A percentile compares a stretch with the other conserved stretches of the same genome.
phyloP scores from a whole-genome alignment of 208 protist species.

The Leishmania tarentolae region DNA sequence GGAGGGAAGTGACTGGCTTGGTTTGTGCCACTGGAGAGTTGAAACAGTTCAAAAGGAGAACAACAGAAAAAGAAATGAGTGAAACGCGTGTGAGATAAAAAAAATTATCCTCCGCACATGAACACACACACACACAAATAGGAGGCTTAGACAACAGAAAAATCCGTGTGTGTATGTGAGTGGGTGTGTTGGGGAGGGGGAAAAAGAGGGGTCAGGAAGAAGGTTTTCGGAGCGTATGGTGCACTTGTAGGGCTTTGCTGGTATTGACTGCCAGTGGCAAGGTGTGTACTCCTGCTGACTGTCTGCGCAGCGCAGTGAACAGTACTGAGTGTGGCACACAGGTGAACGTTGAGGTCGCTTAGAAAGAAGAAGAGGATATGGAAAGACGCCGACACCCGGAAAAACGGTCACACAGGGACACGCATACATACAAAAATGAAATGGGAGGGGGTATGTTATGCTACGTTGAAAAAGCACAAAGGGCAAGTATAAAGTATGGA shows the following conservation, averaged over 20 bases:
- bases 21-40: background rate
- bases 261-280: background rate
- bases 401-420: background rate
- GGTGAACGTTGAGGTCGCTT: background rate
- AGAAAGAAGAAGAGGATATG: background rate
- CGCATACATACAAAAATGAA: background rate
- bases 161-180: too few species aligned
- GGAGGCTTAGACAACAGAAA: background rate
- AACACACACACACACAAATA: background rate
- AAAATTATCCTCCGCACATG: background rate
- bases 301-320: background rate
- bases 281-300: background rate
- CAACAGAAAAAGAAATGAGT: background rate
- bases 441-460: background rate
- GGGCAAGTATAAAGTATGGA: background rate
- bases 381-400: background rate
- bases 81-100: background rate
- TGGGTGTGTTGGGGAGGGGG: background rate
- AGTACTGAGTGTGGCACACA: background rate
- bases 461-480: background rate
- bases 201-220: background rate
- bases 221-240: background rate
- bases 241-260: background rate
- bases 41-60: background rate
- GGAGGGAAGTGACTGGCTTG: background rate